phyloP scores from a whole-genome alignment of 1,284 basidiomycete genomes.

The Termitomyces sp. region DNA sequence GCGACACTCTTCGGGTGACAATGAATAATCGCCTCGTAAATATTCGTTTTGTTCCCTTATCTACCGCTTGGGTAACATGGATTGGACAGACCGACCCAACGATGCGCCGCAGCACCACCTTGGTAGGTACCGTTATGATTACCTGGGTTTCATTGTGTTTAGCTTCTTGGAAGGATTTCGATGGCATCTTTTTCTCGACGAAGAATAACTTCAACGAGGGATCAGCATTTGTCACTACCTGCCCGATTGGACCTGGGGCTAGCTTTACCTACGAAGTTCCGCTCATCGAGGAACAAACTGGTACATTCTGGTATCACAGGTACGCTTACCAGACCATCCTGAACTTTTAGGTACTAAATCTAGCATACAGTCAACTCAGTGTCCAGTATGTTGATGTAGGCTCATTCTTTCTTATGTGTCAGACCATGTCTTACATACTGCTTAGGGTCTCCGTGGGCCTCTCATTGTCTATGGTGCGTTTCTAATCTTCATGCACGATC shows the following conservation, averaged over 20 bases:
- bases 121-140: slow-evolving; percentile 3
- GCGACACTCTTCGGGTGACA: slow-evolving; percentile 1
- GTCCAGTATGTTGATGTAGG: slow-evolving; percentile 16
- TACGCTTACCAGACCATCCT: slow-evolving; percentile 3
- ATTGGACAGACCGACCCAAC: slow-evolving; percentile 15
- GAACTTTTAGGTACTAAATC: neutral
- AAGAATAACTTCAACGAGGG: slow-evolving; percentile 15
- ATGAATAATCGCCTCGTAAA: slow-evolving; percentile 5
- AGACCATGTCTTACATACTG: neutral
- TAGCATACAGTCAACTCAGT: slow-evolving; percentile 8
- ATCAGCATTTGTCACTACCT: slow-evolving; percentile 26
- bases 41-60: neutral
- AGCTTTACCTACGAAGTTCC: slow-evolving; percentile 41
- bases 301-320: slow-evolving; percentile 36
- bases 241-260: slow-evolving; percentile 43
- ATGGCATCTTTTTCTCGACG: slow-evolving; percentile 17
- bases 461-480: slow-evolving; percentile 9
- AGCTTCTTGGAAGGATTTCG: slow-evolving; percentile 10
- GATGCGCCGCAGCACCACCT: slow-evolving; percentile 18
- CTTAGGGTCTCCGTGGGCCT: slow-evolving; percentile 12
- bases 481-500: neutral
- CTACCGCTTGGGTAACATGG: neutral
- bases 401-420: neutral
- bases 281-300: slow-evolving; percentile 21
- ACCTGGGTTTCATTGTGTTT: neutral